phyloP scores from a whole-genome alignment of 2,329 filamentous ascomycete genomes.

The Sclerotinia trifoliorum region DNA sequence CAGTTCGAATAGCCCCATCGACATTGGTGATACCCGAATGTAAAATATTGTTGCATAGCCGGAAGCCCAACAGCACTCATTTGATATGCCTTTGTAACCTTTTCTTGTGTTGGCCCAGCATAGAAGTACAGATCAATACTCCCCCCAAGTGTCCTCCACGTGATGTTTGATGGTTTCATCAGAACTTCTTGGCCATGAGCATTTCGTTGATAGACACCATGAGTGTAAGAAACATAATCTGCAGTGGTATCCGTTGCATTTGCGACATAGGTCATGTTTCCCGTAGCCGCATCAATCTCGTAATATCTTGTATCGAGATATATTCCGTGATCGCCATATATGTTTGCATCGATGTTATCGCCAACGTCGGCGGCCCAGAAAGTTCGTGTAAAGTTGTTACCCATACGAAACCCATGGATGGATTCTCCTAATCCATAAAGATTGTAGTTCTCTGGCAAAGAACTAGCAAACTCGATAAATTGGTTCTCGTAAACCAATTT shows the following conservation, averaged over 20 bases:
- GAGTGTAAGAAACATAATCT: constrained; percentile 65
- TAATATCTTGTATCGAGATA: constrained; percentile 80
- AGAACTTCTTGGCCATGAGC: constrained; percentile 73
- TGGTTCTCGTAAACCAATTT: constrained; percentile 73
- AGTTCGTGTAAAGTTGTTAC: constrained; percentile 69
- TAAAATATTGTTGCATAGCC: constrained; percentile 78
- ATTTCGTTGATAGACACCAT: constrained; percentile 77
- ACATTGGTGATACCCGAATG: constrained; percentile 80
- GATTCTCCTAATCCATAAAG: constrained; percentile 73
- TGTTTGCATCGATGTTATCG: constrained; percentile 56
- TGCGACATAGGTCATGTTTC: constrained; percentile 52
- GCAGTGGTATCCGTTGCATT: constrained; percentile 52
- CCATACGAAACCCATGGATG: constrained; percentile 68
- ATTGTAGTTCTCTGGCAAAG: constrained; percentile 69
- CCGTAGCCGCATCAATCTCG: constrained; percentile 49
- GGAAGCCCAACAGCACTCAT: constrained; percentile 65
- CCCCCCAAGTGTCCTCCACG: constrained; percentile 73
- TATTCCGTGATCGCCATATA: constrained; percentile 73
- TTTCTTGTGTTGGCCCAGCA: constrained; percentile 65
- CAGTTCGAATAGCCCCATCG: constrained; percentile 80
- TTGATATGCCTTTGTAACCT: constrained; percentile 71
- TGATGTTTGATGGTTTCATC: constrained; percentile 61
- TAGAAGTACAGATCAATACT: constrained; percentile 79
- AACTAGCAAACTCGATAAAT: constrained; percentile 70
- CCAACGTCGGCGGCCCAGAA: constrained; percentile 67